A percentile compares a stretch with the other conserved stretches of the same genome.
Evolutionary conservation across 108 stramenopile species (phyloP).

Genomic region (Pinguiococcus pyrenoidosus): DNA sequence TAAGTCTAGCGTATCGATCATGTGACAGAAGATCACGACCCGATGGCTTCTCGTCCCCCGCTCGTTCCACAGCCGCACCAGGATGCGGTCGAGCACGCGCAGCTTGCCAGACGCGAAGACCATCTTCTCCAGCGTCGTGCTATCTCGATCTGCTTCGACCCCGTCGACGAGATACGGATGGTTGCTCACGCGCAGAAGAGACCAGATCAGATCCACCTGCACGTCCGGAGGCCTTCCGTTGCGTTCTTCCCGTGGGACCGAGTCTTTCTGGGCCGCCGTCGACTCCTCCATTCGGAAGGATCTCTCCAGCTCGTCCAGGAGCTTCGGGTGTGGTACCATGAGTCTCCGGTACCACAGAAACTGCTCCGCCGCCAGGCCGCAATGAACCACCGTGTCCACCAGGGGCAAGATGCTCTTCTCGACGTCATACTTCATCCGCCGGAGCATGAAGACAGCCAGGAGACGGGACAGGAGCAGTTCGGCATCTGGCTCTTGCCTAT

Average conservation of each 20-base stretch:
- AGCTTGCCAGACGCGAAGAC: constrained; percentile 60
- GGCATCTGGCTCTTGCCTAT: too few species aligned
- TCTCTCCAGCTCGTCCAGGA: constrained; percentile 16
- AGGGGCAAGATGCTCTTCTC: constrained; percentile 50
- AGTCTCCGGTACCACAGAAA: constrained; percentile 50
- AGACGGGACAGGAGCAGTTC: too few species aligned
- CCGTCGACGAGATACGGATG: constrained; percentile 58
- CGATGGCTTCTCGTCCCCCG: constrained; percentile 61
- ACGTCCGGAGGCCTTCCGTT: constrained; percentile 55
- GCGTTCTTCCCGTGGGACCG: constrained; percentile 1
- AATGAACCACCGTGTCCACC: too few species aligned
- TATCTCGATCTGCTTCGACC: too few species aligned
- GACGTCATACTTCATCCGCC: constrained; percentile 53
- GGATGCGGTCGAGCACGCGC: constrained; percentile 70
- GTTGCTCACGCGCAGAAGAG: too few species aligned
- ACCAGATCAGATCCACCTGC: too few species aligned
- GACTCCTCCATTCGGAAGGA: constrained; percentile 4
- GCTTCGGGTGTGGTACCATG: constrained; percentile 43
- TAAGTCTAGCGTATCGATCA: constrained; percentile 67
- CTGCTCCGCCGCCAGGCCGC: constrained; percentile 42
- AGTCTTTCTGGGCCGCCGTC: constrained; percentile 2
- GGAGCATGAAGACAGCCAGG: constrained; percentile 49
- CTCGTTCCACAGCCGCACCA: constrained; percentile 58
- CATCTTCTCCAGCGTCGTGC: constrained; percentile 42
- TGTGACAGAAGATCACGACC: constrained; percentile 82